Base-by-base conservation (phyloP, 169 alveolate species). In the Sarcocystis neurona region DNA sequence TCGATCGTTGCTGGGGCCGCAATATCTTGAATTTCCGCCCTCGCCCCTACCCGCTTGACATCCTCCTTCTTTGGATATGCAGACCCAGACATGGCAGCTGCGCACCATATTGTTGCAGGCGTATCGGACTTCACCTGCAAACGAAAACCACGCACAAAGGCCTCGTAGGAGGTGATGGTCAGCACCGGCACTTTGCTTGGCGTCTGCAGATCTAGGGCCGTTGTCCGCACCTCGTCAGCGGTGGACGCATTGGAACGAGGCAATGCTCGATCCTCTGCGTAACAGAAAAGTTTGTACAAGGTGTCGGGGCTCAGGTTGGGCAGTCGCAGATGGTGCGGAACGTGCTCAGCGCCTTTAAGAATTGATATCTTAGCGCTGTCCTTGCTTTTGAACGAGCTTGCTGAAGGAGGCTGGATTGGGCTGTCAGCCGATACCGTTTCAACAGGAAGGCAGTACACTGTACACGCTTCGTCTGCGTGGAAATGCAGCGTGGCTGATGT, bases 61-160 rank as follows among this genome's bases (percentile, higher is more conserved):
- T 92, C 94, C 77, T 89, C 92, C 39, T 89, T 86, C 68, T 79
- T 85, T 34, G 95, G 95, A 60, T 84, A 88, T 74, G 89, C 92
- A 30, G 91, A 87, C 41, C 92, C 95, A 10, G 92, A 91, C 80
- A 90, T 58, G 20, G 95, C 92, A 4, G 95, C 95, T 37, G 84
- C 95, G 60, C 95, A 93, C 82, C 87, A 89, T 44, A 93, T 94
- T 37, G 88, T 93, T 39, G 92, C 92, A 27, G 95, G 94, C 4
- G 93, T 88, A 77, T 93, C 95, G 30, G 89, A 58, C 30, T 84
- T 85, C 37, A 93, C 94, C 2, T 72, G 60, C n/a, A 93, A 88
- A 20, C 78, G 68, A 87, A 93, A 93, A 37, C 94, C 93, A 32
- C 91, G 89, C 30, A 84, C 85, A 37, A 89, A 89, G 0, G 94